These are phyloP conservation scores for Nothophoma quercina DNA, from an alignment of 2,329 filamentous ascomycete genomes.

Conservation along the genomic window DNA sequence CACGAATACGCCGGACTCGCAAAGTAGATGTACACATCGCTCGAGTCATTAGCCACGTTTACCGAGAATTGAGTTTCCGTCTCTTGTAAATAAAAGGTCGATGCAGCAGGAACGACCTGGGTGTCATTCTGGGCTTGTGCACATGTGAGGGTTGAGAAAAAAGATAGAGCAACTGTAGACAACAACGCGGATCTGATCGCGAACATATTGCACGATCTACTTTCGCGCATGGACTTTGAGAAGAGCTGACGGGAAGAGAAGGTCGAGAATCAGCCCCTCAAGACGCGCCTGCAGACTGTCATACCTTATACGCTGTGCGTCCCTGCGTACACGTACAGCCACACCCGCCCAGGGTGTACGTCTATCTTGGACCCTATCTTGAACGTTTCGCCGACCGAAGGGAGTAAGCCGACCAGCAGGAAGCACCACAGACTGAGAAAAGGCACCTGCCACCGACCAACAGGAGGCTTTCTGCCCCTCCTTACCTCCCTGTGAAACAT, in stretches of 20 bases:
- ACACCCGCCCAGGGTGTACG: neutral
- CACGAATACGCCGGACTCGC: conserved; percentile 51
- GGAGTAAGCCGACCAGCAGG: no score
- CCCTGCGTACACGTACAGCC: conserved; percentile 2
- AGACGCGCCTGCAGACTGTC: neutral
- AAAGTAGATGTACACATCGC: conserved; percentile 47
- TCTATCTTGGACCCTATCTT: no score
- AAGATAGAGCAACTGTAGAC: neutral
- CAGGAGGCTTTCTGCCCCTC: neutral
- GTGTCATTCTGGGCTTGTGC: conserved; percentile 25
- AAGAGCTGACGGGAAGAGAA: neutral
- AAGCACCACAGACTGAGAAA: no score
- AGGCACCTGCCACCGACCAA: neutral
- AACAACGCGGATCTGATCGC: neutral
- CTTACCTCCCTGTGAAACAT: conserved; percentile 9
- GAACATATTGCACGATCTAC: neutral
- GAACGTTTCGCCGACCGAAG: no score
- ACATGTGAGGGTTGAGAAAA: neutral
- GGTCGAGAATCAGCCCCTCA: neutral
- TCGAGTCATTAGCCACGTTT: conserved; percentile 42
- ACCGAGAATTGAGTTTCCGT: conserved; percentile 49
- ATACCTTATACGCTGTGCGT: conserved; percentile 6
- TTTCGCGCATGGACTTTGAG: no score
- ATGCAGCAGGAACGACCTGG: conserved; percentile 25
- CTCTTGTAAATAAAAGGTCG: conserved; percentile 41